Evolutionary conservation across 2,329 filamentous ascomycete species (phyloP).

Genomic region (Fusarium sp.): DNA sequence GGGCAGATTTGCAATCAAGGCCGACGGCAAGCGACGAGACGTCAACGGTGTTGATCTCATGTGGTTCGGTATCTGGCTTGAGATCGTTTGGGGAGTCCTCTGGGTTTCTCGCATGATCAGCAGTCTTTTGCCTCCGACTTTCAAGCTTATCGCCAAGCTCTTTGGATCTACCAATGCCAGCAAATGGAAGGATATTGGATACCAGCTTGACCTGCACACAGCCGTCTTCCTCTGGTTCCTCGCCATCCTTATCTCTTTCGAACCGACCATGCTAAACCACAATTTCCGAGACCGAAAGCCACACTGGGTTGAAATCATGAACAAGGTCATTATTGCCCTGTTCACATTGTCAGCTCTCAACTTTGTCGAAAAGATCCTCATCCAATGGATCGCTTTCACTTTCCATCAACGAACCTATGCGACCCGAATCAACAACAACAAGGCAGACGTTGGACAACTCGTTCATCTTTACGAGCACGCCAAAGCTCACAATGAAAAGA

Average conservation of each 20-base stretch:
- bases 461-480: constrained; percentile 74
- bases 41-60: constrained; percentile 75
- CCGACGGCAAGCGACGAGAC: constrained; percentile 53
- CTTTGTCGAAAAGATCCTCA: constrained; percentile 90
- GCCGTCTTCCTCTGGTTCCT: constrained; percentile 94
- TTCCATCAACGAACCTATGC: constrained; percentile 94
- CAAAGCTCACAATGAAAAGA: constrained; percentile 74
- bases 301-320: constrained; percentile 80
- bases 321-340: constrained; percentile 88
- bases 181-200: constrained; percentile 92
- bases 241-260: constrained; percentile 84
- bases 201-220: constrained; percentile 83
- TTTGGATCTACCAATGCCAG: constrained; percentile 86
- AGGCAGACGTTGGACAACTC: constrained; percentile 79
- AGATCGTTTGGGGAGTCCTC: constrained; percentile 90
- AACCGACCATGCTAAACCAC: constrained; percentile 79
- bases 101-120: constrained; percentile 77
- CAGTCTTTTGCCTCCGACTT: constrained; percentile 60
- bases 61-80: constrained; percentile 97
- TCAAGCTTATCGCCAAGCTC: constrained; percentile 71
- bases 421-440: constrained; percentile 90
- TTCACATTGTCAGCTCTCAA: constrained; percentile 85
- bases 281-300: constrained; percentile 50
- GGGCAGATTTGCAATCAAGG: constrained; percentile 54
- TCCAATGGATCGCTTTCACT: constrained; percentile 92